A percentile compares a stretch with the other conserved stretches of the same genome.
Conservation (phyloP, 495 filamentous ascomycete species). For the Parmelia sp. region DNA sequence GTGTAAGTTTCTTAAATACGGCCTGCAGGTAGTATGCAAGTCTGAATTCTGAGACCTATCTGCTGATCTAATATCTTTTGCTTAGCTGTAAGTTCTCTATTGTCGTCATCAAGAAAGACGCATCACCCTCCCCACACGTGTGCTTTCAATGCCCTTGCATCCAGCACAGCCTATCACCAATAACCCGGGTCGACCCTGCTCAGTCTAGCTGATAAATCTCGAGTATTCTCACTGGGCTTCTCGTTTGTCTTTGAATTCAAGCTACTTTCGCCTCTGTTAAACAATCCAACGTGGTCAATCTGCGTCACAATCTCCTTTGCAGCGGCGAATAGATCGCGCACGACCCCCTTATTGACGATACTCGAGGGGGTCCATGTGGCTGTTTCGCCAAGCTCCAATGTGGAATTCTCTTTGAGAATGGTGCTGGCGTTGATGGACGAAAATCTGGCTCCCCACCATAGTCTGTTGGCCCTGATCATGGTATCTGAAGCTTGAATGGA, state of each 20-base stretch:
- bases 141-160: too few relatives aligned
- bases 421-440: constrained; percentile 30
- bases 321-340: constrained; percentile 30
- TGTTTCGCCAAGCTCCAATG: constrained; percentile 32
- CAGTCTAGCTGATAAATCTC: not conserved
- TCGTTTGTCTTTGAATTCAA: constrained; percentile 8
- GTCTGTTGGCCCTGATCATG: constrained; percentile 32
- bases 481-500: constrained; percentile 23
- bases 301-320: constrained; percentile 32
- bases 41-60: too few relatives aligned
- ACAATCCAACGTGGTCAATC: constrained; percentile 36
- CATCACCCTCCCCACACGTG: too few relatives aligned
- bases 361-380: constrained; percentile 26
- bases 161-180: constrained; percentile 3
- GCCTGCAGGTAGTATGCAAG: too few relatives aligned
- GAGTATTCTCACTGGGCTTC: not conserved
- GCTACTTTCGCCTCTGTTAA: constrained; percentile 25
- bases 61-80: too few relatives aligned
- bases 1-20: too few relatives aligned
- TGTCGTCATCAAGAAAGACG: too few relatives aligned
- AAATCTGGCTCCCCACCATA: constrained; percentile 44
- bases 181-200: not conserved
- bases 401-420: constrained; percentile 29
- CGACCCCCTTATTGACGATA: constrained; percentile 32
- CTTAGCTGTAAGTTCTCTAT: too few relatives aligned